Evolutionary conservation across 1,139 yeast species (phyloP), one percentile per base, ranked within the genome.

Genomic region (Debaryomyces nepalensis): DNA sequence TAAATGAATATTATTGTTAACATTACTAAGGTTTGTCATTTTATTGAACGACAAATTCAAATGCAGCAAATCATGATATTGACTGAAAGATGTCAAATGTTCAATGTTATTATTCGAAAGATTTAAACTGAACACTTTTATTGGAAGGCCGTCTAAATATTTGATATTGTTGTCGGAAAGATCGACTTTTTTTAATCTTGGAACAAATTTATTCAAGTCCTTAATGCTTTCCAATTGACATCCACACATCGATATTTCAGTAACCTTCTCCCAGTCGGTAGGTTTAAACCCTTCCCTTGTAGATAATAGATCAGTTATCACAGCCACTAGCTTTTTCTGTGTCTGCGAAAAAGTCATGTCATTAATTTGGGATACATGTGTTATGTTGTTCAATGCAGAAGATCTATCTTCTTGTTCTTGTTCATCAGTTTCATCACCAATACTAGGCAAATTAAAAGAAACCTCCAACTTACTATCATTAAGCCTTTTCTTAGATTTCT

Each of bases 321-420:
- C 64, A 2, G 79, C 64, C 4, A 78, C 79, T 34, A 80, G 54
- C 11, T 58, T 59, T 43, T 61, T 68, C 46, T 73, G 73, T 0
- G 79, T 68, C 48, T 74, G 75, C 1, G 82, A 68, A 52, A 79
- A 80, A 1, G 82, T 72, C 3, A 76, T 47, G 31, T 78, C 73
- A n/a, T 65, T 69, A 6, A 73, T 43, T 37, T 73, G 76, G 1
- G 79, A 73, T 1, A 68, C 52, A 33, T 64, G 64, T 0, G 81
- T 75, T 0, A 73, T 66, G 47, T 73, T 73, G 11, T 24, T 33
- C 15, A 12, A 21, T 3, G 26, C 8, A 41, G 45, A 37, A 29
- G 56, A 46, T 39, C 54, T 37, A 3, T 42, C 42, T 30, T 18
- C 16, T 35, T 37, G 26, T 9, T 29, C 21, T 7, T 16, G 19